These are phyloP conservation scores for Hansfordia pulvinata DNA, from an alignment of 2,329 filamentous ascomycete species.

Conservation along the genomic window DNA sequence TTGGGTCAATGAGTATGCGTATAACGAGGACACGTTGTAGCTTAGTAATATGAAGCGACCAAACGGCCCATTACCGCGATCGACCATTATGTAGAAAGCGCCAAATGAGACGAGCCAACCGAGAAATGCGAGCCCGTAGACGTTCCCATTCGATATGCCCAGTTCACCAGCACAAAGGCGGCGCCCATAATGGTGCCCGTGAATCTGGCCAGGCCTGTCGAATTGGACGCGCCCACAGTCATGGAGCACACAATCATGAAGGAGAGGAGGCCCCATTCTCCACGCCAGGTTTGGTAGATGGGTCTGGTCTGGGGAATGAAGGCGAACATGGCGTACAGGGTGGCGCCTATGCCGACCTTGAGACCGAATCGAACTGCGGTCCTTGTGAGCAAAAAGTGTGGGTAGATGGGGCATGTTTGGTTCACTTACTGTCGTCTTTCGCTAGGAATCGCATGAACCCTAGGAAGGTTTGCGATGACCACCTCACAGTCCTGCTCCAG, in stretches of 20 bases:
- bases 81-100: constrained; percentile 84
- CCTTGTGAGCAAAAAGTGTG: constrained; percentile 9
- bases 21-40: constrained; percentile 90
- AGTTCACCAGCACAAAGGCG: constrained; percentile 58
- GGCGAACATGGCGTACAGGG: constrained; percentile 77
- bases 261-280: constrained; percentile 90
- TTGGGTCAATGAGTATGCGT: constrained; percentile 80
- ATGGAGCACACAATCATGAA: constrained; percentile 98
- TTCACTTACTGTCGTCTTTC: constrained; percentile 35
- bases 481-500: constrained; percentile 26
- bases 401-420: neutral
- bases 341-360: constrained; percentile 84
- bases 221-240: constrained; percentile 94
- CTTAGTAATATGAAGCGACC: constrained; percentile 89
- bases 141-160: constrained; percentile 66
- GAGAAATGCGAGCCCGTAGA: constrained; percentile 61
- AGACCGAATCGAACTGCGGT: constrained; percentile 56
- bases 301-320: constrained; percentile 70
- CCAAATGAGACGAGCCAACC: constrained; percentile 71
- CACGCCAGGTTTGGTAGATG: constrained; percentile 76
- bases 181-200: constrained; percentile 77
- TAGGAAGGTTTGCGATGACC: constrained; percentile 30
- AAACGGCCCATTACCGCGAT: constrained; percentile 72
- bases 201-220: constrained; percentile 77
- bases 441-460: constrained; percentile 31